Base-by-base conservation (phyloP, 1,284 basidiomycete species). In the Afroboletus lepidellus region DNA sequence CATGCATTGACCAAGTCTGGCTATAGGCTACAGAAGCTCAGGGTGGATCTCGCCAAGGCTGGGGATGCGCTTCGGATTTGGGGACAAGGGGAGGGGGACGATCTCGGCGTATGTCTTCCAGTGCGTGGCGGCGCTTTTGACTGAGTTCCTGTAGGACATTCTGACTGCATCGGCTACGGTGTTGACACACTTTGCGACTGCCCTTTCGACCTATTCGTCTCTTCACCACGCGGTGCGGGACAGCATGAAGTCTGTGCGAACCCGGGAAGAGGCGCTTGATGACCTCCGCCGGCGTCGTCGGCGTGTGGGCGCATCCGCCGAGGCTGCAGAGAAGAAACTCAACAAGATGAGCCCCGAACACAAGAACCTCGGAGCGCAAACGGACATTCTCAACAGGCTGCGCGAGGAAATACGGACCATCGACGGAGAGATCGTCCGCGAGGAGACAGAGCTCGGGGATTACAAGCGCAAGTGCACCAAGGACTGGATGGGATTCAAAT, bases 281-380 rank as follows among this genome's bases (percentile, higher is more conserved):
- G 86, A 90, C 9, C 73, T 94, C 32, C 86, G 85, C 61, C 78
- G 84, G 20, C 78, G 85, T 18, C 78, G 93, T 51, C 84, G 85
- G 57, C 75, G 76, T 7, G 77, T 94, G 4, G 79, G 77, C 13
- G 70, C 79, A 24, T 89, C 90, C 57, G 91, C 93, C 0, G 94
- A 97, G 54, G 70, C 81, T n/a, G 92, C 92, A 0, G 94, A 97
- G 66, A 89, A 80, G 76, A 96, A 94, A 69, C 78, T 98, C 24
- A 81, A 80, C 66, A 96, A 90, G 75, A 97, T 97, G 94, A 83
- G 81, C 48, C 80, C 90, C 0, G 93, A 94, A 72, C 87, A 97
- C 75, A 98, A 97, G 77, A 89, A 91, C 62, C 72, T 94, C 32
- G 74, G 76, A 18, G 66, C 76, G 54, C 94, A 97, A 72, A 90